A percentile compares a stretch with the other conserved stretches of the same genome.
These are phyloP conservation scores for Rhodotorula sp. DNA, from an alignment of 1,284 basidiomycete species.

Conservation along the genomic window DNA sequence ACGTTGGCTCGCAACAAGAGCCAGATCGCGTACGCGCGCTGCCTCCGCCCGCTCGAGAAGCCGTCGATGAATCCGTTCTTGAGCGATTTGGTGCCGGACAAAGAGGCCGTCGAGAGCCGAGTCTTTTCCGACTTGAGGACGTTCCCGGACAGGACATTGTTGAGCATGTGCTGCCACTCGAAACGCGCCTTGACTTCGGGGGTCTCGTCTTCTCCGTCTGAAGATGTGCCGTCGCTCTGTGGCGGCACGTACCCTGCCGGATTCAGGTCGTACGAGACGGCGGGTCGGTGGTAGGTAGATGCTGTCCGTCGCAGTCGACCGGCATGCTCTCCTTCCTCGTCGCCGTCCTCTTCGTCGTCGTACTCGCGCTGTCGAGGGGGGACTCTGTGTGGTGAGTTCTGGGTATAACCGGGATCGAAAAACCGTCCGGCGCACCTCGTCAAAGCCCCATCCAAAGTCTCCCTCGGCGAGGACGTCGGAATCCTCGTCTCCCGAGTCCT, in stretches of 20 bases:
- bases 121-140: slow-evolving; percentile 90
- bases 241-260: slow-evolving; percentile 21
- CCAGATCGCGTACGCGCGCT: slow-evolving; percentile 65
- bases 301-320: slow-evolving; percentile 13
- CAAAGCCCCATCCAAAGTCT: slow-evolving; percentile 23
- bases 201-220: slow-evolving; percentile 31
- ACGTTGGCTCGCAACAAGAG: slow-evolving; percentile 84
- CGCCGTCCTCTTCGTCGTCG: slow-evolving; percentile 13
- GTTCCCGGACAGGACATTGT: slow-evolving; percentile 86
- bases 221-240: neutral
- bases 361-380: slow-evolving; percentile 4
- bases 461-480: slow-evolving; percentile 27
- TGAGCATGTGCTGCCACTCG: slow-evolving; percentile 92
- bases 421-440: slow-evolving; percentile 15
- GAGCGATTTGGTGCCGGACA: slow-evolving; percentile 39
- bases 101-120: slow-evolving; percentile 55
- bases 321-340: slow-evolving; percentile 29
- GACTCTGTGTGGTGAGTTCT: no score
- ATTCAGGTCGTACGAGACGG: slow-evolving; percentile 33
- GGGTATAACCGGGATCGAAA: no score
- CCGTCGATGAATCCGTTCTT: slow-evolving; percentile 33
- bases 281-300: slow-evolving; percentile 29
- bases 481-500: slow-evolving; percentile 65
- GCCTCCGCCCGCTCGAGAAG: slow-evolving; percentile 44
- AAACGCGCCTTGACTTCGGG: slow-evolving; percentile 57